Evolutionary conservation across 23 red algal species (phyloP), one percentile per base, ranked within the genome.

Genomic region (Gracilaria gracilis): DNA sequence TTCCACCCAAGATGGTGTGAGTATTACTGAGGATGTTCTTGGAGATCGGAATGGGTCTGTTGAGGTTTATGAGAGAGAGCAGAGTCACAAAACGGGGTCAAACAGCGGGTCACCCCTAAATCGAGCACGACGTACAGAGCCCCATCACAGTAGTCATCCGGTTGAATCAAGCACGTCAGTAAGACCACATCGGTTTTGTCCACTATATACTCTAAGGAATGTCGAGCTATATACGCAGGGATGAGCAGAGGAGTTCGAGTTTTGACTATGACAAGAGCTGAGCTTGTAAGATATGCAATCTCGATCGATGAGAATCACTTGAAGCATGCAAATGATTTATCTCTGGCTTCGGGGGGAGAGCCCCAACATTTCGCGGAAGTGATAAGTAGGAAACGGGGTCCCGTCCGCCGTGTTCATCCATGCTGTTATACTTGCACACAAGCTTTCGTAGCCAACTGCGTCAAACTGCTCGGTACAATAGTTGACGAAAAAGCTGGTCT

Each of bases 371-470:
- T 53, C 23, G 14, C 9, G n/a, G 75, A 81, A 1, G 57, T 27
- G n/a, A 59, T 39, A 8, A 44, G 37, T n/a, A 47, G 37, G 0
- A 61, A 79, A 16, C 0, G 12, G 20, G 34, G n/a, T 65, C 32
- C 57, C 6, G 20, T 32, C 19, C 84, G 57, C 16, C 54, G 57
- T 46, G 75, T 38, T 15, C 54, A 61, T 28, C 49, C 82, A 14
- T 90, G 87, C 36, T 90, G 87, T 48, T 95, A 89, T 54, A 71
- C 73, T 42, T 89, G 93, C 67, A 88, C 84, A 32, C 85, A 83
- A 82, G 77, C 86, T 14, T 95, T 95, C 44, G 69, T 95, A 19
- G 53, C 86, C 16, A 75, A 82, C 31, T 81, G 84, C 46, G 80
- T 90, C 17, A 46, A 61, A 16, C 73, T 89, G 13, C 27, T 81